A percentile compares a stretch with the other conserved stretches of the same genome.
Conservation (phyloP, 768 basidiomycete species). For the Leucocoprinus sp. region DNA sequence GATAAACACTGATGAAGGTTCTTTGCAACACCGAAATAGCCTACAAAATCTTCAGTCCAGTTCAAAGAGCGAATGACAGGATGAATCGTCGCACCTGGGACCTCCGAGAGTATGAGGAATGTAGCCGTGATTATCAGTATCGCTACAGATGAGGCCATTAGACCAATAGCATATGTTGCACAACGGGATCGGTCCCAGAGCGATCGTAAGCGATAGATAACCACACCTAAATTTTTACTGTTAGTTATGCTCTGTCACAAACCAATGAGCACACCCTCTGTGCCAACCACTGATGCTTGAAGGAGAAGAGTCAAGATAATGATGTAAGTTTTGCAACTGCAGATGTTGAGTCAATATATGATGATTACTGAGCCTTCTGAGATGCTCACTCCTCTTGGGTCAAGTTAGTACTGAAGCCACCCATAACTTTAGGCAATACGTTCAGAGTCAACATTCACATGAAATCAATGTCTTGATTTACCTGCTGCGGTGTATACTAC, state of each 20-base stretch:
- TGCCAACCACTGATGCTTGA: neutral
- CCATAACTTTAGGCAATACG: neutral
- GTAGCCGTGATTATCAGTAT: neutral
- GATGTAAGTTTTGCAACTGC: neutral
- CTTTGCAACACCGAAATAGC: neutral
- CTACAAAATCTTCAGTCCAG: neutral
- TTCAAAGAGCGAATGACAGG: neutral
- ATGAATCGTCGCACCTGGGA: neutral
- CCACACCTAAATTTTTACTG: neutral
- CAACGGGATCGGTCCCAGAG: constrained; percentile 2
- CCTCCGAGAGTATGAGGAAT: neutral
- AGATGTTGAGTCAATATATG: neutral
- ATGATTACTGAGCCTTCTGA: neutral
- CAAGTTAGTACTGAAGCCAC: neutral
- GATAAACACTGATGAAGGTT: neutral
- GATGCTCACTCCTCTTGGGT: neutral
- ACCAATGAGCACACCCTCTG: neutral
- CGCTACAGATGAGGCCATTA: neutral
- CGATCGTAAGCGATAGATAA: neutral
- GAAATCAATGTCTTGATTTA: neutral
- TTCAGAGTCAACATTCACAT: neutral
- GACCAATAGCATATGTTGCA: neutral
- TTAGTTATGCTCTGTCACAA: neutral
- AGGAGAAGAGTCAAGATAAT: neutral
- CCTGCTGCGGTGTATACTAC: neutral